These are phyloP conservation scores for Brassica balearica DNA, from an alignment of 441 rosid genomes.

Conservation along the genomic window DNA sequence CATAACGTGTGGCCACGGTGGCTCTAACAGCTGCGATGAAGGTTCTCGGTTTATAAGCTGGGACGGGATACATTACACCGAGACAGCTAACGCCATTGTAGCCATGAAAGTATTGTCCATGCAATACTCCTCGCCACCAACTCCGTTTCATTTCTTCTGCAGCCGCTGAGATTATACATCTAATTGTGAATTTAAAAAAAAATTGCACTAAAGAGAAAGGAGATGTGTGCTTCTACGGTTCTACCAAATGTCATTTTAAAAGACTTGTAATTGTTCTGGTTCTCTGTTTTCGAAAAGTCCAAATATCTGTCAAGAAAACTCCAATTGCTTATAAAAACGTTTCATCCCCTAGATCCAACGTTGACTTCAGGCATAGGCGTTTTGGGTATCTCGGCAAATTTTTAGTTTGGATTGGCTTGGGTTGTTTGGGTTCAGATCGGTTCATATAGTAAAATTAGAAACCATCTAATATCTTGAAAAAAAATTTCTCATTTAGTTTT, in stretches of 20 bases:
- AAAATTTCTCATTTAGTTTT: no score
- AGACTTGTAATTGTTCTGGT: not conserved
- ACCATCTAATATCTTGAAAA: no score
- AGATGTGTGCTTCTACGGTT: conserved; percentile 2
- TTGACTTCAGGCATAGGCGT: not conserved
- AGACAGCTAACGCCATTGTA: conserved; percentile 69
- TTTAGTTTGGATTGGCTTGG: no score
- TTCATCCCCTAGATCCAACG: not conserved
- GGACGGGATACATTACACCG: conserved; percentile 88
- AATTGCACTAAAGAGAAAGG: not conserved
- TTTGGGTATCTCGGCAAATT: no score
- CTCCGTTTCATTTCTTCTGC: conserved; percentile 66
- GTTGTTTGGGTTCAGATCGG: no score
- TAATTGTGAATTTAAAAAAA: not conserved
- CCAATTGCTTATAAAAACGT: not conserved
- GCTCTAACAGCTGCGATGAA: conserved; percentile 51
- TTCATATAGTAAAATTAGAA: no score
- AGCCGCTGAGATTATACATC: conserved; percentile 24
- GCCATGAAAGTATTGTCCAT: conserved; percentile 69
- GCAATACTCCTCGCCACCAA: conserved; percentile 62
- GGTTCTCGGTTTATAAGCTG: conserved; percentile 63
- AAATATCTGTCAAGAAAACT: not conserved
- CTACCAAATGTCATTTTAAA: not conserved
- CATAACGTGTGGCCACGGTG: conserved; percentile 69
- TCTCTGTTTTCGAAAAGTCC: not conserved